Base-by-base conservation (phyloP, 805 yeast species). In the Nakazawaea populi region DNA sequence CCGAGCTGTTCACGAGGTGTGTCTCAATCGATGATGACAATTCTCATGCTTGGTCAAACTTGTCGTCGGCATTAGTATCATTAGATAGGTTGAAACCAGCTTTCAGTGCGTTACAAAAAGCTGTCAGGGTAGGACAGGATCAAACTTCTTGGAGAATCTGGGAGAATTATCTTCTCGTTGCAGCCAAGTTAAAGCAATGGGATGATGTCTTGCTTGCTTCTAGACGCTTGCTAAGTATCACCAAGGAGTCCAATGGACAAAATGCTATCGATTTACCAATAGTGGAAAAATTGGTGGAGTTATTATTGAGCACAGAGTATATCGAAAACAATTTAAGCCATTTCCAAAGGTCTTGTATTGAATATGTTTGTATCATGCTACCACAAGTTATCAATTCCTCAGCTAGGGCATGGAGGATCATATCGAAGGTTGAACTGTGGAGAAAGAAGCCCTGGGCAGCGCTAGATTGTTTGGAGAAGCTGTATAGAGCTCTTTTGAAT, bases 1-100 rank as follows among this genome's bases (percentile, higher is more conserved):
- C 96, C 0, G 95, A 88, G 62, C 97, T 97, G 0, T 91, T 94
- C 63, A 85, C 96, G 0, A 75, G 97, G 60, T 89, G 97, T 69
- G 91, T 90, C 34, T 73, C 96, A 0, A 64, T 91, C 38, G 96
- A 90, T 63, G 96, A 87, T 28, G 76, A 83, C 0, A 89, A 83
- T 60, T 74, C 91, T 1, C 82, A 82, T 61, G 81, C 96, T 2
- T 94, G 99, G 99, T 83, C 96, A 9, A 94, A 94, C 62, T 74
- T 94, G 58, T 89, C 96, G 5, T 83, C 94, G 9, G 83, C 97
- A 0, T 74, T 88, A 49, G 68, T 90, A 39, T 78, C 77, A 55
- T 61, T 77, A 48, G 83, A 77, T 48, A 87, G 87, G 64, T 66
- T 78, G 24, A 76, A 79, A 55, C 96, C 89, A 57, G 96, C 98